Percentiles rank a stretch among this genome's conserved stretches.
These are phyloP conservation scores for Ogataea trehalophila DNA, from an alignment of 805 yeast genomes.

Conservation along the genomic window DNA sequence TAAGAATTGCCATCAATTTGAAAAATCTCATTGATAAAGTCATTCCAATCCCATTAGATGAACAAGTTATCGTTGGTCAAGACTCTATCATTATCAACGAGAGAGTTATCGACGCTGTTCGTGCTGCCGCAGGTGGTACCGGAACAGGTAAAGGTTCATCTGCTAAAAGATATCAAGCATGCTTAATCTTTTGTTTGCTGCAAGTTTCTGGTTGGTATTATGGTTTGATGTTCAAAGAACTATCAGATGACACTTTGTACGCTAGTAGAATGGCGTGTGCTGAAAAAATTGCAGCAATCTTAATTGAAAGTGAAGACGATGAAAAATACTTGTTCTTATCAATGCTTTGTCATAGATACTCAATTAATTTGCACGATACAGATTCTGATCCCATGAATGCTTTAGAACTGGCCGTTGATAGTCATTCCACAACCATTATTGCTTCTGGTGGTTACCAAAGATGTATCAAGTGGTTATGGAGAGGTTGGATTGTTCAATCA, in stretches of 20 bases:
- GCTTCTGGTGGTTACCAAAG: conserved; percentile 80
- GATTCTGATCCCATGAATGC: conserved; percentile 69
- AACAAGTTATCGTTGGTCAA: conserved; percentile 43
- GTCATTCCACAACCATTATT: conserved; percentile 73
- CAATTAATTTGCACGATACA: conserved; percentile 55
- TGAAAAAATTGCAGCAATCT: conserved; percentile 61
- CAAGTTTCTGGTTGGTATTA: conserved; percentile 79
- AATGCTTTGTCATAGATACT: conserved; percentile 72
- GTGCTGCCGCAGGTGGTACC: conserved; percentile 76
- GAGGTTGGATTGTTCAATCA: conserved; percentile 86
- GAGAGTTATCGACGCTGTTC: conserved; percentile 53
- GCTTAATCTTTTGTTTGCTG: conserved; percentile 63
- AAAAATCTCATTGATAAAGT: conserved; percentile 68
- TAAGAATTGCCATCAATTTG: conserved; percentile 67
- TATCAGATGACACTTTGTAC: conserved; percentile 65
- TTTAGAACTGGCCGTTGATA: conserved; percentile 79
- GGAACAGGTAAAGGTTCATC: conserved; percentile 57
- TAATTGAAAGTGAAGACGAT: conserved; percentile 59
- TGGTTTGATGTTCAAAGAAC: conserved; percentile 50
- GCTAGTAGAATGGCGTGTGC: conserved; percentile 62
- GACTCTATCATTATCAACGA: conserved; percentile 57
- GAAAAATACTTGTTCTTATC: conserved; percentile 64
- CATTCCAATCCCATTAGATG: conserved; percentile 60
- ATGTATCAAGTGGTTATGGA: conserved; percentile 86
- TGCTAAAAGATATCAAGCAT: conserved; percentile 59